Base-by-base conservation (phyloP, 129 eudicot genomes). In the Flaveria trinervia region DNA sequence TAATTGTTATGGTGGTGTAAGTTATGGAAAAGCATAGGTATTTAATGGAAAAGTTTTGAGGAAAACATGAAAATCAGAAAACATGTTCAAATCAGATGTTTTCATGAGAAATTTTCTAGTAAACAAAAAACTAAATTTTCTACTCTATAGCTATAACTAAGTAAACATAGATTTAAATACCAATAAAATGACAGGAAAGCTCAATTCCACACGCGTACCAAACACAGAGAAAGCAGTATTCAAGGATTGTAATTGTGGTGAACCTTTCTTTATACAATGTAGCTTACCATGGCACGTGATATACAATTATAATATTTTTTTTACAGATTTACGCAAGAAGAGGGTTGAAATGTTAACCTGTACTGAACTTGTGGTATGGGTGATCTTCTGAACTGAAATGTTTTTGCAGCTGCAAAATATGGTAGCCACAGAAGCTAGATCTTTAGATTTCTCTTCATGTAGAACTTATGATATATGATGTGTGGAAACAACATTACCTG, bases 291-390 rank as follows among this genome's bases (percentile, higher is more conserved):
- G 64, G 12, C 43, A 33, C 50, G 11, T 54, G 67, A 55, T 30
- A 72, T 62, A 23, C 11, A 43, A 3, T 77, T 61, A 54, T 69
- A 72, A 68, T 73, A 36, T 43, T 7, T 43, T 52, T 28, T 14
- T 30, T 36, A 25, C 57, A 62, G n/a, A 28, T 33, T 7, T 0
- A 33, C 5, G 14, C 41, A 65, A 65, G 20, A 30, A 64, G 57
- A 41, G 68, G 44, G 9, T 33, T 10, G 59, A 65, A 70, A 59
- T 76, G 76, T 92, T 46, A 60, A 93, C 98, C 98, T 90, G 98
- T 93, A 83, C 93, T 87, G 82, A 90, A 93, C 83, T 93, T 93
- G 85, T 91, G 91, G 86, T 85, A 91, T 36, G 97, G 92, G 77
- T 93, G 97, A 77, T 71, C 84, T 77, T 88, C 83, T 74, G 84